Evolutionary conservation across 352 stramenopile species (phyloP), one percentile per base, ranked within the genome.

Genomic region (Globisporangium ultimum): DNA sequence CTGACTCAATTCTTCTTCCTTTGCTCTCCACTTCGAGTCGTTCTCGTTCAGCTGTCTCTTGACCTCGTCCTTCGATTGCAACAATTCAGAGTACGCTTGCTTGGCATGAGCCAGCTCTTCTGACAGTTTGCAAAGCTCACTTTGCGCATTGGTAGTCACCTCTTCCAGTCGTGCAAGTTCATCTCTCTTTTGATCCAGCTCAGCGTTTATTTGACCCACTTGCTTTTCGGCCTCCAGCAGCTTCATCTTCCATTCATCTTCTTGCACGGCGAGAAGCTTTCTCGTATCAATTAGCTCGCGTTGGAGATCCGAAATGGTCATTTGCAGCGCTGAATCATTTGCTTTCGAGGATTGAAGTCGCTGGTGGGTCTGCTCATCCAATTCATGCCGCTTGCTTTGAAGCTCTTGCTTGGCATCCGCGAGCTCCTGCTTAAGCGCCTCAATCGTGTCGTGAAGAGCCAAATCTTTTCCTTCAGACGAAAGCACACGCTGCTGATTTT

Each of bases 401-500:
- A 74, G n/a, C 3, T 32, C 21, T 6, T 58, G 32, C 34, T 59
- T 55, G 10, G 49, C 48, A 18, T 65, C 67, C 18, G 53, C 58
- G 13, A 84, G 54, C 41, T 82, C 60, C 50, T 75, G 58, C 59
- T 78, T 48, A 2, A 90, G 58, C 18, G 24, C 57, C 18, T 59
- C 60, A 6, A 88, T 57, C 7, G 67, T 71, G 22, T 87, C 71
- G 10, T 73, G 60, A 5, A 82, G 41, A 22, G 43, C 54, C 15
- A 74, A 57, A 53, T 87, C 70, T 48, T 74, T 76, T 7, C 55
- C 61, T 55, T 84, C 72, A 1, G 56, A 71, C 17, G 72, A 72
- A 24, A 78, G 38, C 59, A 87, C 58, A 21, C 72, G 68, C 61
- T 89, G 76, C 36, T 87, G 76, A 48, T 67, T 78, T 54, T 91